Percentiles rank a stretch among this genome's conserved stretches.
phyloP scores from a whole-genome alignment of 352 stramenopile genomes.

The Phytophthora citricola region DNA sequence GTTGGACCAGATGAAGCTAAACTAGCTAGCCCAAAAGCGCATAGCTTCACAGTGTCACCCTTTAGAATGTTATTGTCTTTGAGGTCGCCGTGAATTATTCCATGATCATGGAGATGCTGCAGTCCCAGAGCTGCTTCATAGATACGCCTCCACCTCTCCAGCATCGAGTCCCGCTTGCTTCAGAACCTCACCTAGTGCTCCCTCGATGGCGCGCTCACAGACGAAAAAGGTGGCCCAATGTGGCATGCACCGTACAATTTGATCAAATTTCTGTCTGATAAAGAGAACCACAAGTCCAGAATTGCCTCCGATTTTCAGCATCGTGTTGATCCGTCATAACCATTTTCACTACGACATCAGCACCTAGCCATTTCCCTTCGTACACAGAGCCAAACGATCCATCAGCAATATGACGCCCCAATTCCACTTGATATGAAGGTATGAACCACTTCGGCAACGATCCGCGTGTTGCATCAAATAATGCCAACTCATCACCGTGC shows the following conservation, averaged over 20 bases:
- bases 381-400: background rate
- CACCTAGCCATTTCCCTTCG: background rate
- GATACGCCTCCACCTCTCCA: background rate
- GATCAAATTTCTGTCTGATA: conserved; percentile 1
- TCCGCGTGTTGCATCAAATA: too few relatives aligned
- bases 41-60: background rate
- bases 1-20: too few relatives aligned
- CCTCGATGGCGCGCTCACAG: conserved; percentile 4
- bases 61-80: background rate
- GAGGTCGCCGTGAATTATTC: background rate
- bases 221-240: conserved; percentile 5
- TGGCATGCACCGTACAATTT: conserved; percentile 12
- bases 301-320: background rate
- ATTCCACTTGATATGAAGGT: too few relatives aligned
- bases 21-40: too few relatives aligned
- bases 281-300: conserved; percentile 8
- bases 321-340: background rate
- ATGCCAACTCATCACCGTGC: too few relatives aligned
- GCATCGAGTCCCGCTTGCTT: background rate
- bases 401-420: background rate
- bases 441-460: background rate
- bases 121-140: background rate
- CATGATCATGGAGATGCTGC: background rate
- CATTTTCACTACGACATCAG: background rate
- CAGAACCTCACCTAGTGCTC: background rate